A percentile compares a stretch with the other conserved stretches of the same genome.
These are phyloP conservation scores for Fusarium zealandicum DNA, from an alignment of 2,329 filamentous ascomycete species.

Conservation along the genomic window DNA sequence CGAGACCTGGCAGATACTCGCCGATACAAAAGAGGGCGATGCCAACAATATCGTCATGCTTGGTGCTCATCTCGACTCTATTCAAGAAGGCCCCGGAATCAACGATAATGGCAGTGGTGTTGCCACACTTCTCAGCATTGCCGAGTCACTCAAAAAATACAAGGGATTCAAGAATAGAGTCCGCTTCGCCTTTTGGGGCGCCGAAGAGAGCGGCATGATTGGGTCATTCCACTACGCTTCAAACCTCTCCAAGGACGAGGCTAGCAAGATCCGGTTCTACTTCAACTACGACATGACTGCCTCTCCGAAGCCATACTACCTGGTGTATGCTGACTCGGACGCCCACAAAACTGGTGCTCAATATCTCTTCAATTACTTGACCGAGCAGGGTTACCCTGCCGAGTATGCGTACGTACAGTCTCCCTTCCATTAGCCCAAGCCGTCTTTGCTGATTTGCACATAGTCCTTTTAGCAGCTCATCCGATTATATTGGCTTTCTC, in stretches of 20 bases:
- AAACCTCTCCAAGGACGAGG: conserved; percentile 46
- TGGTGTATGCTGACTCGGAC: conserved; percentile 50
- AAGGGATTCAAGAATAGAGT: conserved; percentile 50
- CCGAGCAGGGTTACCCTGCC: conserved; percentile 43
- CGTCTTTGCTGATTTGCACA: background rate
- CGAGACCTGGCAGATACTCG: conserved; percentile 50
- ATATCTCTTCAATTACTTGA: conserved; percentile 45
- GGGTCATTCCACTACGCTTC: conserved; percentile 51
- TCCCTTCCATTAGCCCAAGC: background rate
- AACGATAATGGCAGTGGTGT: conserved; percentile 52
- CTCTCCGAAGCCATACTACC: conserved; percentile 49
- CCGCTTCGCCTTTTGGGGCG: conserved; percentile 51
- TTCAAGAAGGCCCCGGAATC: conserved; percentile 50
- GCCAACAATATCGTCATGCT: conserved; percentile 50
- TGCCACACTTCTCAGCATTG: conserved; percentile 46
- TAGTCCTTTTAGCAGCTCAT: conserved; percentile 46
- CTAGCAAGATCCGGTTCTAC: conserved; percentile 67
- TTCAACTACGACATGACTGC: conserved; percentile 76
- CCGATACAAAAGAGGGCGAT: conserved; percentile 51
- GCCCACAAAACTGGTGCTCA: conserved; percentile 47
- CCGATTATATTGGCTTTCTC: conserved; percentile 51
- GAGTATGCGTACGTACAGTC: conserved; percentile 8
- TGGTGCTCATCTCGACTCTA: conserved; percentile 50
- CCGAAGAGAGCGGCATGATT: conserved; percentile 51
- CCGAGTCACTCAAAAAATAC: conserved; percentile 45